Percentiles rank a stretch among this genome's conserved stretches.
Evolutionary conservation across 768 basidiomycete genomes (phyloP).

Genomic region (Boletales sp.): DNA sequence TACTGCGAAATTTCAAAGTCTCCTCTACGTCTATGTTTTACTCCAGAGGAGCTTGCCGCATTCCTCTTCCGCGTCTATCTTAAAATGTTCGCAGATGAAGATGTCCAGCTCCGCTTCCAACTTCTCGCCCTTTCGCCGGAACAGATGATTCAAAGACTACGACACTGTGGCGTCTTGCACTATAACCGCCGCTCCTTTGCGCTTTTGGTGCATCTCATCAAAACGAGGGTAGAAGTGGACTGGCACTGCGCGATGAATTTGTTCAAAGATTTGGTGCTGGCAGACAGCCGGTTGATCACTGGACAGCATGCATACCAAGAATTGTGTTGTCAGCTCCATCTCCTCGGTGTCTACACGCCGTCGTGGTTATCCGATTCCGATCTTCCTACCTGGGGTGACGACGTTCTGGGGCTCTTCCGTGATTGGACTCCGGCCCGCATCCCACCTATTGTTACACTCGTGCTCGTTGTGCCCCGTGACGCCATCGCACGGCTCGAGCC

Average conservation of each 20-base stretch:
- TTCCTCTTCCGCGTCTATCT: slow-evolving; percentile 23
- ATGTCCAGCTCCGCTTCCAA: not conserved
- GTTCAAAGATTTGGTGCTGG: slow-evolving; percentile 19
- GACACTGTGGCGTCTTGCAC: slow-evolving; percentile 27
- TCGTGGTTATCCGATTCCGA: not conserved
- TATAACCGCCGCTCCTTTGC: slow-evolving; percentile 50
- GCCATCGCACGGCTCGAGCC: slow-evolving; percentile 12
- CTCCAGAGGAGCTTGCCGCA: slow-evolving; percentile 15
- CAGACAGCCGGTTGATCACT: slow-evolving; percentile 11
- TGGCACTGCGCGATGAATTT: slow-evolving; percentile 43
- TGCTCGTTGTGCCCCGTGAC: slow-evolving; percentile 31
- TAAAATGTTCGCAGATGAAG: slow-evolving; percentile 28
- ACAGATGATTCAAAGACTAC: not conserved
- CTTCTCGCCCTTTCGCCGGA: not conserved
- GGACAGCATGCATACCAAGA: slow-evolving; percentile 41
- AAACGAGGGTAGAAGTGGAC: slow-evolving; percentile 31
- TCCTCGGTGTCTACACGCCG: slow-evolving; percentile 35
- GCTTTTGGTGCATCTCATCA: slow-evolving; percentile 39
- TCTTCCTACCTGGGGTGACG: not conserved
- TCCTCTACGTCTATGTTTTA: slow-evolving; percentile 8
- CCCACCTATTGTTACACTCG: slow-evolving; percentile 29
- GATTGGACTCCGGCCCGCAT: slow-evolving; percentile 22
- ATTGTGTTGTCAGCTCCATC: slow-evolving; percentile 40
- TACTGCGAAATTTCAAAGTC: not conserved
- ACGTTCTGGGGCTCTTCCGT: slow-evolving; percentile 18